Base-by-base conservation (phyloP, 441 rosid genomes). In the Populus hybrid region DNA sequence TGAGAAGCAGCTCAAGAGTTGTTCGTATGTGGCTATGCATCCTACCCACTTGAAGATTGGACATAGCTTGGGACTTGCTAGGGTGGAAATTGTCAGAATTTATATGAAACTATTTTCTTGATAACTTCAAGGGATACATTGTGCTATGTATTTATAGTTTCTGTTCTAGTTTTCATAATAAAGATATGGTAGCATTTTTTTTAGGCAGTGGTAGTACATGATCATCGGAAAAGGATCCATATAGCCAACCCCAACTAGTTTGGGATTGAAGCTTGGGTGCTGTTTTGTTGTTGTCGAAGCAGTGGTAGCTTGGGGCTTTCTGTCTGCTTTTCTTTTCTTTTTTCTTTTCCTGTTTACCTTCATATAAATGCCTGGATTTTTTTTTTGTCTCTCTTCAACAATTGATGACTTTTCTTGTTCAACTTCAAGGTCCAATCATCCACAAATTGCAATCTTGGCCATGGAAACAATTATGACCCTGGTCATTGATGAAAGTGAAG, bases 381-480 rank as follows among this genome's bases (percentile, higher is more conserved):
- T 21, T 77, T 45, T 77, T 66, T 45, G n/a, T 73, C 14, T 36
- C 7, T 64, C 24, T 64, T 45, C 56, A 20, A 56, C 45, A 45
- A 65, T 75, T 84, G 63, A 69, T 61, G 63, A 71, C 18, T 75
- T 76, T 71, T 78, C 77, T 77, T 78, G 72, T 64, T 50, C 64
- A 70, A 81, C 76, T 82, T 35, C 53, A 77, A 93, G 97, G 87
- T 83, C 85, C 83, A 78, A 89, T 76, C 93, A 90, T 86, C 84
- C 92, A 10, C 85, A 66, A 40, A 75, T 78, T 80, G 89, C 92
- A 68, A 82, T 85, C 71, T 68, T 79, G 68, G 87, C 94, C 28
- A 89, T 94, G 94, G 97, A 89, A 77, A 80, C 84, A 80, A 87
- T 93, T 72, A 90, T 94, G 99, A 88, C 87, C 33, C 66, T 88